Evolutionary conservation across 2,329 filamentous ascomycete genomes (phyloP), one percentile per base, ranked within the genome.

Genomic region (Ustulina deusta): DNA sequence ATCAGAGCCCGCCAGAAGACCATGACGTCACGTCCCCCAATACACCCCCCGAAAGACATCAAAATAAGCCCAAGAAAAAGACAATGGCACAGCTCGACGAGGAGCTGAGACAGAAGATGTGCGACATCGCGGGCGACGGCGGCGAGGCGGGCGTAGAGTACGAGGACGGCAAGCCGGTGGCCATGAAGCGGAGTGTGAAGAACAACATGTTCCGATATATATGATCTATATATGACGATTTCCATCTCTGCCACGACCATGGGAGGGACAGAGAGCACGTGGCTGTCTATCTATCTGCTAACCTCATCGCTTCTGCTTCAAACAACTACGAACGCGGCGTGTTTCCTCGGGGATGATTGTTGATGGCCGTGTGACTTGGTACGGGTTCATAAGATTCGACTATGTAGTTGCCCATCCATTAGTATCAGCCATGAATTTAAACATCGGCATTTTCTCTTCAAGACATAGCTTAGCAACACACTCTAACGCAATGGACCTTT

Each of bases 181-280:
- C 89, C 0, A 90, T 94, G 85, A 94, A 93, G 80, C 83, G 91
- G 57, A 86, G 89, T 40, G 92, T 94, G 11, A 89, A 86, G 77
- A 87, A 90, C 60, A 75, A 75, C 32, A 75, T 75, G 74, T 75
- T 75, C 32, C 73, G 74, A 2, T 75, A 75, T 22, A 75, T 75
- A 32, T 75, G 52, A 73, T 15, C 1, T 75, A 75, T 22, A 75
- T 75, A 32, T 75, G 52, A 73, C 20, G 13, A 6, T 2, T 10
- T 49, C 17, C 25, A 34, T 52, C 27, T 20, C 27, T n/a, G 13
- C 27, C 27, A 4, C 7, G 2, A 20, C 10, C 17, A 15, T 10
- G 49, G 10, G n/a, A 20, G 17, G 15, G 29, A 36, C 22, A 11
- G 10, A 4, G 44, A 48, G 22, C 13, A 20, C 3, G 11, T 7